phyloP scores from a whole-genome alignment of 148 eudicot species.

The Vaccinium darrowii region DNA sequence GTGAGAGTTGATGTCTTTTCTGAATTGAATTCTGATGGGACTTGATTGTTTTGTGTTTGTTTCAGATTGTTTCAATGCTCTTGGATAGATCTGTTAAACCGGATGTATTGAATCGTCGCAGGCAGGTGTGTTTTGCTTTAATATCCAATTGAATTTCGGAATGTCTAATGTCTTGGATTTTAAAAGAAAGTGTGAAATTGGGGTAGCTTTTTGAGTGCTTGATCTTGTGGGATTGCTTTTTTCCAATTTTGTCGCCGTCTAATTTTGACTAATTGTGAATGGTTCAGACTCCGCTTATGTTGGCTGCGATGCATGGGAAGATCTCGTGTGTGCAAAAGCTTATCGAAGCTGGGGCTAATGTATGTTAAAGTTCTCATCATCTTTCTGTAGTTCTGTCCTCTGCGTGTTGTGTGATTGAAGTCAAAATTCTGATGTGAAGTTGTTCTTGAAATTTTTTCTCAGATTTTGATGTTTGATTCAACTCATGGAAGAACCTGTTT shows the following conservation, averaged over 20 bases:
- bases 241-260: neutral
- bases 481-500: slow-evolving; percentile 79
- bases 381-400: neutral
- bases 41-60: slow-evolving; percentile 6
- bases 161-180: neutral
- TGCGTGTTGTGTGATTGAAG: neutral
- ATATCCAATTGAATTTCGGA: neutral
- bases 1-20: neutral
- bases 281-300: slow-evolving; percentile 88
- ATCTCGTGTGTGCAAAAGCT: slow-evolving; percentile 76
- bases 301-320: slow-evolving; percentile 95
- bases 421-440: neutral
- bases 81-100: slow-evolving; percentile 72
- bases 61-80: slow-evolving; percentile 67
- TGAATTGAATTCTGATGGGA: slow-evolving; percentile 8
- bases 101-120: slow-evolving; percentile 78
- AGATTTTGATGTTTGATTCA: slow-evolving; percentile 97
- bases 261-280: slow-evolving; percentile 16
- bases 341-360: slow-evolving; percentile 94
- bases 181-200: neutral
- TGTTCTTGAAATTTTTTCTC: slow-evolving; percentile 20
- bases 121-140: slow-evolving; percentile 51
- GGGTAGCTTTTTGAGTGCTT: neutral
- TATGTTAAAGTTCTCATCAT: slow-evolving; percentile 31
- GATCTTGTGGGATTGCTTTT: slow-evolving; percentile 8